A percentile compares a stretch with the other conserved stretches of the same genome.
These are phyloP conservation scores for Salix caprea DNA, from an alignment of 345 rosid genomes.

Conservation along the genomic window DNA sequence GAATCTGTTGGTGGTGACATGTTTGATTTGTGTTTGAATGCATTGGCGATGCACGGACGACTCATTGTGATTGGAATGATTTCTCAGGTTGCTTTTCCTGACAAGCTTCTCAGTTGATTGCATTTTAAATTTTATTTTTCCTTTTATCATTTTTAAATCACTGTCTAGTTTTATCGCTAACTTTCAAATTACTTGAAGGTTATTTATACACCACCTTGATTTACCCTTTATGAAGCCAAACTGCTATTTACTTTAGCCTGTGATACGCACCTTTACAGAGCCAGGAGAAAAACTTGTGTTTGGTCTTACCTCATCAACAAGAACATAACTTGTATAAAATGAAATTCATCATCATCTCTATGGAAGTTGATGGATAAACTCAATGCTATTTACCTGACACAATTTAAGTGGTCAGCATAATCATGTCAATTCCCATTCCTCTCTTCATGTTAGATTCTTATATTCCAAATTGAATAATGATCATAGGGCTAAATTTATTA, in stretches of 20 bases:
- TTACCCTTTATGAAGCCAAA: background rate
- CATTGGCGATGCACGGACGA: slow-evolving; percentile 75
- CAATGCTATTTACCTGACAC: background rate
- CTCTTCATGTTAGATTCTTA: no score
- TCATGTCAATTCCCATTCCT: background rate
- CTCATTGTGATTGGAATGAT: slow-evolving; percentile 96
- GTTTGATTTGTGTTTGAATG: slow-evolving; percentile 81
- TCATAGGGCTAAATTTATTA: background rate
- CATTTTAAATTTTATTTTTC: background rate
- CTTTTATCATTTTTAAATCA: background rate
- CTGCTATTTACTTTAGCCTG: background rate
- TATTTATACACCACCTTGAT: background rate
- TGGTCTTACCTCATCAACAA: no score
- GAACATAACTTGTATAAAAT: no score
- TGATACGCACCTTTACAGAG: no score
- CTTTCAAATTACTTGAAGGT: background rate
- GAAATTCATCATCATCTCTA: background rate
- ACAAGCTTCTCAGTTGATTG: background rate
- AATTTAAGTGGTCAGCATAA: background rate
- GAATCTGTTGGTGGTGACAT: slow-evolving; percentile 97
- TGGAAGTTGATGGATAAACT: background rate
- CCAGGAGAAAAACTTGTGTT: no score
- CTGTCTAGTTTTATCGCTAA: background rate
- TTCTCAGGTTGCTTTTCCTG: slow-evolving; percentile 61
- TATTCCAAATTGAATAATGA: background rate